phyloP scores from a whole-genome alignment of 2,329 filamentous ascomycete species.

The Cercospora berteroae region DNA sequence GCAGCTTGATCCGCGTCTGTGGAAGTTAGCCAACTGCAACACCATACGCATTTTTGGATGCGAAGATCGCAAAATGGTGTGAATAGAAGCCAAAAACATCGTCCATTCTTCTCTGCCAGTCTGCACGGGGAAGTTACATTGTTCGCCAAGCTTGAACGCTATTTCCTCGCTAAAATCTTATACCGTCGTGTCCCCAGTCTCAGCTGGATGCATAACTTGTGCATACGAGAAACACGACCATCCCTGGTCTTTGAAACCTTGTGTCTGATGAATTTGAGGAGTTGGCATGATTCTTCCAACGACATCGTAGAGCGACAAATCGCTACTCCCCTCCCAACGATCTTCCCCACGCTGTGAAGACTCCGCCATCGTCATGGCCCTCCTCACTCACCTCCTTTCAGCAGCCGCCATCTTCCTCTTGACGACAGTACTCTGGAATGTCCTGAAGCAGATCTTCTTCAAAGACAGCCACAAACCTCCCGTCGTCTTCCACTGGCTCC shows the following conservation, averaged over 20 bases:
- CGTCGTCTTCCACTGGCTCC: constrained; percentile 63
- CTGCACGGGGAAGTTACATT: no score
- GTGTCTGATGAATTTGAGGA: background rate
- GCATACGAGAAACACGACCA: background rate
- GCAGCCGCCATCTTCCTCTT: background rate
- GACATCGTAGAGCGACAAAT: background rate
- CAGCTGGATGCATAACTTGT: background rate
- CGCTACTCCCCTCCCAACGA: background rate
- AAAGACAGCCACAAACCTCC: constrained; percentile 67
- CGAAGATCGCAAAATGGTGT: no score
- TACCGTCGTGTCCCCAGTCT: background rate
- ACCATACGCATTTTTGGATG: no score
- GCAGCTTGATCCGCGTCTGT: no score
- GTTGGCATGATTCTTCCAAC: background rate
- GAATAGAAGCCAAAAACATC: no score
- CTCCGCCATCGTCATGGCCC: background rate
- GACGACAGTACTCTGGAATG: constrained; percentile 52
- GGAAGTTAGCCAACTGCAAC: no score
- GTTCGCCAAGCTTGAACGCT: background rate
- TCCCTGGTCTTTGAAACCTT: background rate
- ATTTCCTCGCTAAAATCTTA: background rate
- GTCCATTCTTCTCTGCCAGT: no score
- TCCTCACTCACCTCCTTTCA: background rate
- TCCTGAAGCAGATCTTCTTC: constrained; percentile 69
- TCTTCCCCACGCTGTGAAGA: background rate